Base-by-base conservation (phyloP, 768 basidiomycete genomes). In the Lanmaoa rubissima region DNA sequence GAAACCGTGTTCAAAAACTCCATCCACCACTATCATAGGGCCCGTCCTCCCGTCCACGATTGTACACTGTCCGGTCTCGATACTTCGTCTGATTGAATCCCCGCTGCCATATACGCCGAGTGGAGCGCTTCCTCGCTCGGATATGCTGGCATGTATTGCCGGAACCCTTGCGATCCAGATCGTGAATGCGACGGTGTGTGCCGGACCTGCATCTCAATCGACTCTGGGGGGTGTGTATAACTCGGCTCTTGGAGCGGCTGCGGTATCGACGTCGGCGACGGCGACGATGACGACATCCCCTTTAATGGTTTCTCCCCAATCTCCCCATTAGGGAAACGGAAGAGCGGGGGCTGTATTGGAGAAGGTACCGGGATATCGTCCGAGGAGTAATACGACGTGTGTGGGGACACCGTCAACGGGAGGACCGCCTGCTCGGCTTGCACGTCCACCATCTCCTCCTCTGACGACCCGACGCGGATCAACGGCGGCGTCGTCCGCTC, bases 341-440 rank as follows among this genome's bases (percentile, higher is more conserved):
- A 81, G 54, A 76, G 69, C 5, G 84, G 74, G 58, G 70, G 78
- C 3, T 85, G 82, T 42, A 82, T 66, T 0, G 87, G 86, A 5
- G 87, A 87, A 13, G 84, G 78, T 5, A 76, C 64, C 2, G 79
- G 75, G 69, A 86, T 66, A 67, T 81, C 69, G 51, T 70, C 73
- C 59, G 74, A 65, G 57, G 88, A 87, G 67, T 91, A 71, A 64
- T 87, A 89, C 17, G 90, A 90, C 10, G 71, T 71, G 24, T 73
- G 61, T n/a, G 63, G 75, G 4, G 80, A 80, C 21, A 38, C 1
- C 2, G 73, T 60, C 12, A 84, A 85, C 9, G 73, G 72, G 5
- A 28, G 4, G 36, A 71, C 21, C n/a, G 51, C 73, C 16, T 78
- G 79, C 16, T 48, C 31, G 4, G 50, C 13, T 28, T 45, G 61